Evolutionary conservation across 768 basidiomycete genomes (phyloP).

Genomic region (Naganishia kalamii): DNA sequence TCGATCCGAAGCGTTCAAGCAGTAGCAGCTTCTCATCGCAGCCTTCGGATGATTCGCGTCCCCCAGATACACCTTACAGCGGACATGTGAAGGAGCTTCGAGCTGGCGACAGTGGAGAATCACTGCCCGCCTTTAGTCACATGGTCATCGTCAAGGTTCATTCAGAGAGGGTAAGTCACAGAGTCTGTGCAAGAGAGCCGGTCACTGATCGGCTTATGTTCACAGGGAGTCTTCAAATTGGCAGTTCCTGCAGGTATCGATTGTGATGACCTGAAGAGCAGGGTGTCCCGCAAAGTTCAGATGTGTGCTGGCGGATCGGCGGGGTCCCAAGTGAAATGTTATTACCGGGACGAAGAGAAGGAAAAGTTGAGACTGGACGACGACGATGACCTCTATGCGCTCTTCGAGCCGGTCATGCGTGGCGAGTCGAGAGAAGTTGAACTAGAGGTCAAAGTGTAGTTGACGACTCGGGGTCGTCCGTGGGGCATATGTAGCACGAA

Average conservation of each 20-base stretch:
- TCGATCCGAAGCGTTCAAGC: slow-evolving; percentile 37
- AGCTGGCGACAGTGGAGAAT: slow-evolving; percentile 6
- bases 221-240: slow-evolving; percentile 83
- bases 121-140: slow-evolving; percentile 20
- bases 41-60: slow-evolving; percentile 57
- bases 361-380: slow-evolving; percentile 20
- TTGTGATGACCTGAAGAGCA: slow-evolving; percentile 76
- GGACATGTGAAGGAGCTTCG: slow-evolving; percentile 18
- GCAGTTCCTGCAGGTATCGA: slow-evolving; percentile 74
- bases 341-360: slow-evolving; percentile 26
- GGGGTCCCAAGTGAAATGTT: slow-evolving; percentile 19
- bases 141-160: slow-evolving; percentile 89
- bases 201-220: not conserved
- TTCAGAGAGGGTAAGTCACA: slow-evolving; percentile 57
- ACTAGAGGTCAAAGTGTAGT: slow-evolving; percentile 23
- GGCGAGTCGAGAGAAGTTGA: slow-evolving; percentile 22
- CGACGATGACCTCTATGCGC: slow-evolving; percentile 21
- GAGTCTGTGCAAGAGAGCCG: not conserved
- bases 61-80: slow-evolving; percentile 48
- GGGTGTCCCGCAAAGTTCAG: slow-evolving; percentile 85
- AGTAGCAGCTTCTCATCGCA: slow-evolving; percentile 47
- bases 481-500: slow-evolving; percentile 4
- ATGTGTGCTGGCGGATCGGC: slow-evolving; percentile 62
- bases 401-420: slow-evolving; percentile 23
- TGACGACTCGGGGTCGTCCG: not conserved